These are phyloP conservation scores for Fusarium sp. DNA, from an alignment of 2,329 filamentous ascomycete genomes.

Conservation along the genomic window DNA sequence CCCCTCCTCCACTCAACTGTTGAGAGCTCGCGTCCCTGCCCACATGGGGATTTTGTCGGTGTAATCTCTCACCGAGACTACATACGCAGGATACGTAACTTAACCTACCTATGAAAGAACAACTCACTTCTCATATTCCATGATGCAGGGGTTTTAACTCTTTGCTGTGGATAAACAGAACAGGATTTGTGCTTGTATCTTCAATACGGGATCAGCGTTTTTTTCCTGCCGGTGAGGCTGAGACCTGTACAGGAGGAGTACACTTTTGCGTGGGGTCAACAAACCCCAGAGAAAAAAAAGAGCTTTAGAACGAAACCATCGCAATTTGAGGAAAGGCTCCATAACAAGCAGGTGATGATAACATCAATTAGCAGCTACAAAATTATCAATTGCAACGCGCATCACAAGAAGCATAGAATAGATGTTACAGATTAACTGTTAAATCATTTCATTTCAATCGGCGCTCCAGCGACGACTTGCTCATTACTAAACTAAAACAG, in stretches of 20 bases:
- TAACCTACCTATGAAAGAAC: neutral
- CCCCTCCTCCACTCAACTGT: constrained; percentile 40
- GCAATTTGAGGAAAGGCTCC: neutral
- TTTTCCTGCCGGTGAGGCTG: constrained; percentile 1
- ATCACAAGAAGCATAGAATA: neutral
- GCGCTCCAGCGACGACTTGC: constrained; percentile 43
- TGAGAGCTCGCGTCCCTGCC: constrained; percentile 37
- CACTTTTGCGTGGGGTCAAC: constrained; percentile 35
- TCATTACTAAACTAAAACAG: constrained; percentile 49
- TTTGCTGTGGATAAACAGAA: neutral
- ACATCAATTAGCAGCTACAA: neutral
- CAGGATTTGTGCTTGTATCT: neutral
- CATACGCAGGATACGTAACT: neutral
- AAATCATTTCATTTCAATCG: constrained; percentile 46
- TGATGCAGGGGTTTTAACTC: constrained; percentile 5
- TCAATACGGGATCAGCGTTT: neutral
- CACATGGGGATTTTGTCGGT: constrained; percentile 28
- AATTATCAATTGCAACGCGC: neutral
- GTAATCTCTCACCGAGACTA: constrained; percentile 40
- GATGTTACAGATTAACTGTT: constrained; percentile 31
- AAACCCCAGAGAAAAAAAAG: constrained; percentile 17
- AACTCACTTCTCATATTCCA: neutral
- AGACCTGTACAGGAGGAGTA: neutral
- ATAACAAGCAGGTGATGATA: neutral
- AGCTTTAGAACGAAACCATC: constrained; percentile 7